phyloP scores from a whole-genome alignment of 1,284 basidiomycete genomes.

The Cronartium quercuum region DNA sequence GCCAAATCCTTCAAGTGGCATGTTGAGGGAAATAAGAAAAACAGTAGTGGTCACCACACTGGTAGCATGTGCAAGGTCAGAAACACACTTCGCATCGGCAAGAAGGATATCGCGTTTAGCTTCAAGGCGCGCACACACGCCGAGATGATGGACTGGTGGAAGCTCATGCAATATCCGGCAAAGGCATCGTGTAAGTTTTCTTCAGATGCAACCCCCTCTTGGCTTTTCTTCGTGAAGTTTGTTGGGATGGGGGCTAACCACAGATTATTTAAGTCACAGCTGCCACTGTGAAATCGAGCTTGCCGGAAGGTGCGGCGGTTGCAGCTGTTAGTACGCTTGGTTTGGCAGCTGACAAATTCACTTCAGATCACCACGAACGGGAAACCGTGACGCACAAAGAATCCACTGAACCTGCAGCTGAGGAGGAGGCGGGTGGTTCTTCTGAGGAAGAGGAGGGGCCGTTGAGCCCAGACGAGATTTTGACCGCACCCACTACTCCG shows the following conservation, averaged over 20 bases:
- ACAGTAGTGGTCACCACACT: slow-evolving; percentile 5
- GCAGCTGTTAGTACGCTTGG: slow-evolving; percentile 18
- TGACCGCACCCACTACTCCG: slow-evolving; percentile 32
- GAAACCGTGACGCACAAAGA: slow-evolving; percentile 16
- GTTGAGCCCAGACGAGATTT: slow-evolving; percentile 18
- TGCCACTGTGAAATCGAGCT: slow-evolving; percentile 22
- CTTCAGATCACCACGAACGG: not conserved
- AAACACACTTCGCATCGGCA: slow-evolving; percentile 44
- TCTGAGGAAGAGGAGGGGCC: slow-evolving; percentile 32
- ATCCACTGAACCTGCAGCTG: not conserved
- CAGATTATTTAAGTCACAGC: not conserved
- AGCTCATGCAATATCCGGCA: slow-evolving; percentile 37
- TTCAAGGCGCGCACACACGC: slow-evolving; percentile 44
- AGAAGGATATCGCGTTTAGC: slow-evolving; percentile 42
- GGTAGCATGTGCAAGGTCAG: slow-evolving; percentile 41
- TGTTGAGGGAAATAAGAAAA: slow-evolving; percentile 41
- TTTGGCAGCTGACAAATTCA: not conserved
- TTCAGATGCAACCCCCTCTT: not conserved
- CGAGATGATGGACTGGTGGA: slow-evolving; percentile 45
- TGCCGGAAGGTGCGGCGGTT: slow-evolving; percentile 13
- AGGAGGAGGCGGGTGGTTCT: slow-evolving; percentile 26
- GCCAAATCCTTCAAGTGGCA: slow-evolving; percentile 43
- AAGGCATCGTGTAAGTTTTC: slow-evolving; percentile 28
- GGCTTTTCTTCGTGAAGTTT: not conserved
- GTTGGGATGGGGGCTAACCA: not conserved